Evolutionary conservation across 805 yeast species (phyloP).

Genomic region (Barnettozyma siamensis): DNA sequence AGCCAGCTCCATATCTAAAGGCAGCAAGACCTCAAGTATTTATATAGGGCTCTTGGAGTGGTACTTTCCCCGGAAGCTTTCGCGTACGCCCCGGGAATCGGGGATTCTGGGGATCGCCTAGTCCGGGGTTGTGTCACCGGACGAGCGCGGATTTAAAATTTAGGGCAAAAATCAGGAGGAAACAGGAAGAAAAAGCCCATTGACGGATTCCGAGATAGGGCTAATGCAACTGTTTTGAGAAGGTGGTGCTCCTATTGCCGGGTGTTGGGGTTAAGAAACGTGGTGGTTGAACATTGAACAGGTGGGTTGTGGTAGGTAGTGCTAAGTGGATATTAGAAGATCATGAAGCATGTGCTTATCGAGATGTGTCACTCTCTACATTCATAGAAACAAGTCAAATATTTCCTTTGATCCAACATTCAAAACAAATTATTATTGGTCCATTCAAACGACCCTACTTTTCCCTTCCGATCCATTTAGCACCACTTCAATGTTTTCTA

Average conservation of each 20-base stretch:
- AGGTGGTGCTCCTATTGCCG: neutral
- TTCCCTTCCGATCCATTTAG: constrained; percentile 25
- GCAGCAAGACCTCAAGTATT: neutral
- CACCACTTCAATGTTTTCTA: constrained; percentile 38
- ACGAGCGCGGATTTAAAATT: neutral
- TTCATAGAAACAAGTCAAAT: too few relatives aligned
- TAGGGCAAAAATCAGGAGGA: too few relatives aligned
- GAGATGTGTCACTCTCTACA: too few relatives aligned
- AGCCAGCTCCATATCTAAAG: too few relatives aligned
- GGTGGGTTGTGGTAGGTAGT: too few relatives aligned
- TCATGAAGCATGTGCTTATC: too few relatives aligned
- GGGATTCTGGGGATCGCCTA: constrained; percentile 7
- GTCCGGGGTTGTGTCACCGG: constrained; percentile 1
- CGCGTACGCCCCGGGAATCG: neutral
- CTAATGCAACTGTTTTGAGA: constrained; percentile 4
- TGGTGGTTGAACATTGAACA: too few relatives aligned
- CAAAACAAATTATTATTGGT: too few relatives aligned
- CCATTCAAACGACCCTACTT: constrained; percentile 14
- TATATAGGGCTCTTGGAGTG: too few relatives aligned
- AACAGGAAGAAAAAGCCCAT: neutral
- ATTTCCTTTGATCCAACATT: too few relatives aligned
- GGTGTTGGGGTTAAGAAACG: too few relatives aligned
- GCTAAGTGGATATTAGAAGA: too few relatives aligned
- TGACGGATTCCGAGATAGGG: neutral
- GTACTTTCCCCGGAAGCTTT: neutral